Conservation (phyloP, 495 filamentous ascomycete genomes). For the Penicillium salamii region DNA sequence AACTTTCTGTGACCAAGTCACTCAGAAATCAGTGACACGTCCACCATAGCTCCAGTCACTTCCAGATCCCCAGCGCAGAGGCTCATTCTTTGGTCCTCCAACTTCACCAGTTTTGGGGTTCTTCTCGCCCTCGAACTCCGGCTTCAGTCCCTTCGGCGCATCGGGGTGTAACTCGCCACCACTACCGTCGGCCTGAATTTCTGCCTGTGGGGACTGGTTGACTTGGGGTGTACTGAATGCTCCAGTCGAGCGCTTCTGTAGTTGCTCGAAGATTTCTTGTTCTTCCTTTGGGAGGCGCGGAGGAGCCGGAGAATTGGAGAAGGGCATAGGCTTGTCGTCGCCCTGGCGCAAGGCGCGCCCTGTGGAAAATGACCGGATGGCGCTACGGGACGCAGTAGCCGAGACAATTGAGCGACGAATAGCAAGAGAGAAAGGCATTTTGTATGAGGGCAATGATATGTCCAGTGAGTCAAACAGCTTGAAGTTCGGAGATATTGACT, state of each 20-base stretch:
- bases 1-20: neutral
- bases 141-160: conserved; percentile 67
- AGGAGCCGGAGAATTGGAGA: conserved; percentile 62
- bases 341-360: conserved; percentile 24
- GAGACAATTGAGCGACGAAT: conserved; percentile 20
- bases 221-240: conserved; percentile 66
- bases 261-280: conserved; percentile 88
- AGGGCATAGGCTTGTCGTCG: conserved; percentile 34
- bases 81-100: conserved; percentile 97
- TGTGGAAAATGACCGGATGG: conserved; percentile 36
- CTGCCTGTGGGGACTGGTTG: conserved; percentile 25
- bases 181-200: conserved; percentile 48
- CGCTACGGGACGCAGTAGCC: conserved; percentile 13
- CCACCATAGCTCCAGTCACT: conserved; percentile 98
- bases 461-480: conserved; percentile 1
- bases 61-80: conserved; percentile 73
- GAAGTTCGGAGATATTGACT: conserved; percentile 16
- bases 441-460: conserved; percentile 2
- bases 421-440: conserved; percentile 14
- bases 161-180: conserved; percentile 69
- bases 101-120: conserved; percentile 97
- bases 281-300: conserved; percentile 82
- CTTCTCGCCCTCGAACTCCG: conserved; percentile 89
- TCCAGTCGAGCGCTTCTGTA: conserved; percentile 70
- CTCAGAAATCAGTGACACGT: conserved; percentile 87